These are phyloP conservation scores for Diaporthe velutina DNA, from an alignment of 2,329 filamentous ascomycete genomes.

Conservation along the genomic window DNA sequence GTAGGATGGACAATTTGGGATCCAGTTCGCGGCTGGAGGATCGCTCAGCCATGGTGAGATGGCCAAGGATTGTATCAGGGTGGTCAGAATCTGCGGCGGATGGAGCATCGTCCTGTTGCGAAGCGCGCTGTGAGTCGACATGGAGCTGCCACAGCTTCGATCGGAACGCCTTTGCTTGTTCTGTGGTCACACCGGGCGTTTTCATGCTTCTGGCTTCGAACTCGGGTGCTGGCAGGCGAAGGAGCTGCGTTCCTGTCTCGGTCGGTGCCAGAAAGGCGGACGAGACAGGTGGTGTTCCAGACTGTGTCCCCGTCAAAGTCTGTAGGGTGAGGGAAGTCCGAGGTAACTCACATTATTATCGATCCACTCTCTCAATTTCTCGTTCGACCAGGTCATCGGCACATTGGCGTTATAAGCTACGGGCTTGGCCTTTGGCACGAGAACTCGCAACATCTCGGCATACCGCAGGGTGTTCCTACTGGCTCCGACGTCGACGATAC, in stretches of 20 bases:
- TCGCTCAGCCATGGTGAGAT: neutral
- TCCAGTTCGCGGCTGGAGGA: neutral
- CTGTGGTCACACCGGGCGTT: neutral
- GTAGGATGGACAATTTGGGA: accelerated
- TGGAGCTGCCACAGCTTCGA: neutral
- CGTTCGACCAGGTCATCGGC: neutral
- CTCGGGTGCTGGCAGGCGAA: neutral
- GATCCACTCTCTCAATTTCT: neutral
- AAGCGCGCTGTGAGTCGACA: neutral
- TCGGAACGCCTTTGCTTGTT: neutral
- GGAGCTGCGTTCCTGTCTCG: neutral
- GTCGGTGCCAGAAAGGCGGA: neutral
- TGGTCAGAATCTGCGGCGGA: neutral
- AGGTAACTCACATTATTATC: neutral
- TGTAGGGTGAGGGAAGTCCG: too few relatives aligned
- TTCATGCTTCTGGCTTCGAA: neutral
- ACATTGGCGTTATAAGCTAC: neutral
- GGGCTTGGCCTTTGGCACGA: neutral
- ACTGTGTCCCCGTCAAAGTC: neutral
- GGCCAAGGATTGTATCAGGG: neutral
- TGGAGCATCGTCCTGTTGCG: neutral
- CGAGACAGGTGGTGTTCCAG: neutral
- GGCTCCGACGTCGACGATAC: constrained; percentile 56
- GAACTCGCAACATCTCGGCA: neutral
- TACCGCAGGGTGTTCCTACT: constrained; percentile 62